phyloP scores from a whole-genome alignment of 1,139 yeast genomes.

The Candida albicans region DNA sequence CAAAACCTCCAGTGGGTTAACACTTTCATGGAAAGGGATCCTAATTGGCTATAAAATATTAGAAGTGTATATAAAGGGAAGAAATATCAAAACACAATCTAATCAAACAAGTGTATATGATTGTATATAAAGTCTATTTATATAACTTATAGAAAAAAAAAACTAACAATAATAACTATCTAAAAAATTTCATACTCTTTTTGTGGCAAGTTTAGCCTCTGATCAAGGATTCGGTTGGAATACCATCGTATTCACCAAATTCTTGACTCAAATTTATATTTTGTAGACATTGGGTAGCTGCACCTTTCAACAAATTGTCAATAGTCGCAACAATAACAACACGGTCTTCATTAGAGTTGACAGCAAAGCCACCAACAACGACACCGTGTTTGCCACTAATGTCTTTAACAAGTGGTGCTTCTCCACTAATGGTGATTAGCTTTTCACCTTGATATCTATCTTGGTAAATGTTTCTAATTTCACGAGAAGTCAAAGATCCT shows the following conservation, averaged over 20 bases:
- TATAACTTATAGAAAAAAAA: no score
- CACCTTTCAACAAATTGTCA: conserved; percentile 95
- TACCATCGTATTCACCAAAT: conserved; percentile 93
- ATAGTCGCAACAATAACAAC: conserved; percentile 94
- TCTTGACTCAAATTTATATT: conserved; percentile 88
- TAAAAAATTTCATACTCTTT: no score
- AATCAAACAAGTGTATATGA: no score
- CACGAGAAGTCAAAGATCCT: conserved; percentile 72
- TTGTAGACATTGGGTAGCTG: conserved; percentile 97
- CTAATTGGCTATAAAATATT: conserved; percentile 4
- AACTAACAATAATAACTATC: no score
- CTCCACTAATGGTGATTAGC: conserved; percentile 80
- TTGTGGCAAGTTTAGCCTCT: conserved; percentile 35
- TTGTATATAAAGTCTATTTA: no score
- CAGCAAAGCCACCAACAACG: conserved; percentile 93
- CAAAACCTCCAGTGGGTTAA: conserved; percentile 38
- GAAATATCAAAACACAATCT: no score
- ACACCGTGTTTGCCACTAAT: conserved; percentile 94
- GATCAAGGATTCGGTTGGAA: conserved; percentile 61
- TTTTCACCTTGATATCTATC: conserved; percentile 88
- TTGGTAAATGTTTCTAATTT: conserved; percentile 80
- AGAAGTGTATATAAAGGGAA: no score
- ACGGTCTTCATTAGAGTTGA: conserved; percentile 82
- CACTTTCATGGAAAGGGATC: conserved; percentile 9
- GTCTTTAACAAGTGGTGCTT: conserved; percentile 89